Evolutionary conservation across 1,284 basidiomycete species (phyloP), one percentile per base, ranked within the genome.

Genomic region (Puccinia coronata): DNA sequence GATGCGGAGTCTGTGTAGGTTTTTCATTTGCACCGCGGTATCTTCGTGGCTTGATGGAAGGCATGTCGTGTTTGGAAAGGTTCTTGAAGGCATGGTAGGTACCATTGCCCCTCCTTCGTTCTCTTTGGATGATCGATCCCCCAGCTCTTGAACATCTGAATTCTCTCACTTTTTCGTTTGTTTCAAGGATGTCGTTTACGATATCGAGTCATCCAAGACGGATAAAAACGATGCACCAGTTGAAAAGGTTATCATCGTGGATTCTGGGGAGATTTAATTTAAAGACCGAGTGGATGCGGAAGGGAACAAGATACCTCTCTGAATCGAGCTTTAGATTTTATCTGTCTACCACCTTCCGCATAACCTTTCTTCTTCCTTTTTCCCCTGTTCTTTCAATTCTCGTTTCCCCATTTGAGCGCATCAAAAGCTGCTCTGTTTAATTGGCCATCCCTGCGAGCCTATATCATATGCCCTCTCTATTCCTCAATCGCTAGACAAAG

Each of bases 271-370:
- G 49, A 6, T 80, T 39, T n/a, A 41, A 34, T 31, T 80, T 16
- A 69, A 80, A 25, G n/a, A 57, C 12, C 14, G 72, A 63, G 47
- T 63, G 0, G 78, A 80, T 49, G 57, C 41, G 25, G 78, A 72
- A 70, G 78, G 78, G 47, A 80, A 80, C 41, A 55, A 80, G 78
- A 69, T 80, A 65, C 78, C 78, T 80, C 78, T 59, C 43, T 53
- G 78, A 53, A 69, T 72, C 20, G 78, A 80, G 71, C 55, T 80
- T 31, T 80, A 61, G 65, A 70, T n/a, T n/a, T 47, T 28, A 23
- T 67, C 39, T 16, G n/a, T n/a, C n/a, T 34, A 51, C 67, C 28
- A n/a, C 53, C 23, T 75, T 59, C 49, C 51, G 16, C 72, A 34
- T 43, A 9, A 31, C 18, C 34, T 43, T 34, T 23, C 34, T 14